Evolutionary conservation across 495 filamentous ascomycete species (phyloP), one percentile per base, ranked within the genome.

Genomic region (Hypoxylon lienhwacheense): DNA sequence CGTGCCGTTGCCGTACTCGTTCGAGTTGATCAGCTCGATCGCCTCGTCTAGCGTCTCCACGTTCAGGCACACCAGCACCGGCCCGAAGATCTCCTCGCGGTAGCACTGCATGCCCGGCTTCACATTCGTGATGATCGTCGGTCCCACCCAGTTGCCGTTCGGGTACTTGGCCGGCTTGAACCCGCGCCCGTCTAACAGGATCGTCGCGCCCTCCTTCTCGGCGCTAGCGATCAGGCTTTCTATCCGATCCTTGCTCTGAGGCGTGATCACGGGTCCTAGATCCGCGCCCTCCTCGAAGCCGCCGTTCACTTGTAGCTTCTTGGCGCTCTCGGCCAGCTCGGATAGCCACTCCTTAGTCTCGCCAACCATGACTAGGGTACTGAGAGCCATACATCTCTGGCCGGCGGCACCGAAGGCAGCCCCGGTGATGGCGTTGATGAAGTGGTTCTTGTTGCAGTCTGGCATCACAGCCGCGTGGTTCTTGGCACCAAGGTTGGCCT

Each of bases 401-500:
- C 93, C 93, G 50, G 93, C 93, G 64, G 93, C 93, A 55, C 93
- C 93, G 59, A 97, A 99, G 15, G 93, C 93, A 47, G 93, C 93
- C 36, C 93, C 93, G 10, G 89, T 84, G 65, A 99, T 90, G 11
- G 91, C 88, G 68, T 97, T 97, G 47, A 99, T 73, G 51, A 95
- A 86, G 21, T 96, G 91, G 74, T 97, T 96, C 83, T 96, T 97
- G 77, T 97, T 96, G 75, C 86, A 89, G 76, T 99, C 93, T 1
- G 95, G 93, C 54, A 97, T 81, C 16, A 99, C 85, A 22, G 90
- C 88, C 17, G 91, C 92, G 69, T 99, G 93, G 79, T 99, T 99
- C 83, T 99, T 99, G 33, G 93, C 93, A 16, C 93, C 93, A 44
- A 99, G 74, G 71, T 99, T 99, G 64, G 93, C 93, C 73, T 99